phyloP scores from a whole-genome alignment of 441 rosid genomes.

The Eutrema salsugineum region DNA sequence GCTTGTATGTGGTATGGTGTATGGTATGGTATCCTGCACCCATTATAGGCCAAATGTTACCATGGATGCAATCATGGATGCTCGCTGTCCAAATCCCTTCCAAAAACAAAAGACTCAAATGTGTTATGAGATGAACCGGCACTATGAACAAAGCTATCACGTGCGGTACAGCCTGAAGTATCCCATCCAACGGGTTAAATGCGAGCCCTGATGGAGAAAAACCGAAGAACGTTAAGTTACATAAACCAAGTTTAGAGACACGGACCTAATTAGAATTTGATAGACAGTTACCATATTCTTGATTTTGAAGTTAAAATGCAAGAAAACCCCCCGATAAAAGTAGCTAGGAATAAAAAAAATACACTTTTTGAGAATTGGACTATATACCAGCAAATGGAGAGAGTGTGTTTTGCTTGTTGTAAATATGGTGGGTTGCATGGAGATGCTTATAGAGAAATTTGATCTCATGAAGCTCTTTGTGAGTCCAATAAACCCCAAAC shows the following conservation, averaged over 20 bases:
- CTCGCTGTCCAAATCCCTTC: slow-evolving; percentile 76
- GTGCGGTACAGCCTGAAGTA: slow-evolving; percentile 79
- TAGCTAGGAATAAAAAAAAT: not conserved
- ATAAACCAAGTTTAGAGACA: not conserved
- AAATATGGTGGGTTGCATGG: slow-evolving; percentile 82
- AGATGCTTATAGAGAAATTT: slow-evolving; percentile 74
- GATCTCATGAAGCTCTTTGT: slow-evolving; percentile 73
- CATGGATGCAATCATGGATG: slow-evolving; percentile 82
- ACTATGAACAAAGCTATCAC: slow-evolving; percentile 60
- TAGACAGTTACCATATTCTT: not conserved
- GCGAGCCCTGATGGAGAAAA: slow-evolving; percentile 64
- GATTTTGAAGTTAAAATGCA: not conserved
- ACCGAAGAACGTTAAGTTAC: not conserved
- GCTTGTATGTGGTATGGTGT: slow-evolving; percentile 83
- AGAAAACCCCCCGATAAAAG: not conserved
- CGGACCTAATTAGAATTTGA: not conserved
- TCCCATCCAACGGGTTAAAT: slow-evolving; percentile 75
- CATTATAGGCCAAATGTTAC: slow-evolving; percentile 73
- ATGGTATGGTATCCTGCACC: slow-evolving; percentile 93
- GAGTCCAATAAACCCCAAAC: slow-evolving; percentile 84
- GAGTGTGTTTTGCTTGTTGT: slow-evolving; percentile 87
- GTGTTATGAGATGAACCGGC: slow-evolving; percentile 67
- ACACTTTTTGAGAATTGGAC: not conserved
- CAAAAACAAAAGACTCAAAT: slow-evolving; percentile 58
- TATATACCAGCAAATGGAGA: slow-evolving; percentile 84